phyloP scores from a whole-genome alignment of 441 rosid species.

The Jatropha multifida region DNA sequence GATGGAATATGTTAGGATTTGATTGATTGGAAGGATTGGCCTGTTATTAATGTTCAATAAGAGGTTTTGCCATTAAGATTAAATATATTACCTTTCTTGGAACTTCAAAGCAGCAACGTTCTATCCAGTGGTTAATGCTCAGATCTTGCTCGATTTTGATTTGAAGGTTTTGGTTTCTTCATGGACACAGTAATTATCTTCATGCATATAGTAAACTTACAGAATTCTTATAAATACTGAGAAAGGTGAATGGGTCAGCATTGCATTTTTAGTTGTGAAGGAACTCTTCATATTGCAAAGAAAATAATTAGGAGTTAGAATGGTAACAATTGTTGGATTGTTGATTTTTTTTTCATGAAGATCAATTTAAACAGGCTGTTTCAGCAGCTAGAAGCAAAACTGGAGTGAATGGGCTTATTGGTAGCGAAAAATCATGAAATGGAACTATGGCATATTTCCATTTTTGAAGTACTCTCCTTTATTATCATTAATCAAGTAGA shows the following conservation, averaged over 20 bases:
- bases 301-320: not conserved
- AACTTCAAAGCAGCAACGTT: not conserved
- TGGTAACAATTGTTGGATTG: not conserved
- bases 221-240: not conserved
- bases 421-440: not conserved
- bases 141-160: not conserved
- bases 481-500: too few species aligned
- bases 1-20: not conserved
- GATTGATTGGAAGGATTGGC: not conserved
- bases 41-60: not conserved
- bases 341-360: not conserved
- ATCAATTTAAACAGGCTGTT: not conserved
- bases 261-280: not conserved
- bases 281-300: not conserved
- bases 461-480: too few species aligned
- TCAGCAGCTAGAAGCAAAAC: not conserved
- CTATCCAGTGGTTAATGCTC: not conserved
- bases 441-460: not conserved
- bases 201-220: not conserved
- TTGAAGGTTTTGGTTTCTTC: not conserved
- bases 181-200: not conserved
- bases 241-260: not conserved
- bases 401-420: not conserved
- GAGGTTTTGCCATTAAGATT: not conserved
- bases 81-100: not conserved